These are phyloP conservation scores for Helminthosporium solani DNA, from an alignment of 2,329 filamentous ascomycete genomes.

Conservation along the genomic window DNA sequence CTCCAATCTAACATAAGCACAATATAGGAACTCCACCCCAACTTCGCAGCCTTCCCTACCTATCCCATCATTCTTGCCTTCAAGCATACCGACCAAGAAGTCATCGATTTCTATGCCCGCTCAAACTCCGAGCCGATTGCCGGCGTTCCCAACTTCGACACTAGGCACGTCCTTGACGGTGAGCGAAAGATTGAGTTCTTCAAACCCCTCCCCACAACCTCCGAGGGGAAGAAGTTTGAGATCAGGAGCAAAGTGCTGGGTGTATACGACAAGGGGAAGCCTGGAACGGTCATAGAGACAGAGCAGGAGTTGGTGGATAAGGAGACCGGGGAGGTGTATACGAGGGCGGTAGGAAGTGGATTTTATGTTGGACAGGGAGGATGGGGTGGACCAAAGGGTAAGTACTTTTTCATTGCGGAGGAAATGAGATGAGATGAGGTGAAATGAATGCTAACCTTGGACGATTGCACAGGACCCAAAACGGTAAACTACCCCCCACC, in stretches of 20 bases:
- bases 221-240: conserved; percentile 72
- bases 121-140: conserved; percentile 68
- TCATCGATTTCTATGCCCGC: conserved; percentile 79
- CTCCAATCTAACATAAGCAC: background rate
- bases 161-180: conserved; percentile 74
- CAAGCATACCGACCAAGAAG: conserved; percentile 73
- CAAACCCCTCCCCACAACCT: conserved; percentile 72
- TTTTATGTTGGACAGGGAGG: conserved; percentile 80
- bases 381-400: conserved; percentile 89
- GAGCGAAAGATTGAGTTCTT: conserved; percentile 77
- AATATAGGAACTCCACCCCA: conserved; percentile 78
- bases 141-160: conserved; percentile 74
- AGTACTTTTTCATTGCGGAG: conserved; percentile 13
- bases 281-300: conserved; percentile 77
- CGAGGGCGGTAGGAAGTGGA: conserved; percentile 65
- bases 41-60: conserved; percentile 85
- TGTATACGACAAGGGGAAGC: conserved; percentile 86
- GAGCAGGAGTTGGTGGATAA: conserved; percentile 76
- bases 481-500: conserved; percentile 77
- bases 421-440: background rate
- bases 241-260: conserved; percentile 75
- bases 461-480: conserved; percentile 55
- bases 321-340: conserved; percentile 68
- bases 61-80: conserved; percentile 83
- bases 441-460: background rate